Conservation (phyloP, 257 asterid genomes). For the Euphrasia confusa region DNA sequence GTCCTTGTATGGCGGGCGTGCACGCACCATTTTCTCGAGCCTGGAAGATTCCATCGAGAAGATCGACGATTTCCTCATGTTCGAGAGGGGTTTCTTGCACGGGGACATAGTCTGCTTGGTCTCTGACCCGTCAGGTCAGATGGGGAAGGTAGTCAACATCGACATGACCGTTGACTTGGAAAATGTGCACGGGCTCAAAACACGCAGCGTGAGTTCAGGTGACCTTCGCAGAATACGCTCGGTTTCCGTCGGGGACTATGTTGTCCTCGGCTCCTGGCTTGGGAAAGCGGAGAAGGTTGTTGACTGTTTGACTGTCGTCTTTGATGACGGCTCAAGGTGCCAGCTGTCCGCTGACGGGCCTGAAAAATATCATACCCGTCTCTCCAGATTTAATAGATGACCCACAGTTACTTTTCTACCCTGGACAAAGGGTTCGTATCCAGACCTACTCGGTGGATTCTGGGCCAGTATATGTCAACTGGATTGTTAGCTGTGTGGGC, state of each 20-base stretch:
- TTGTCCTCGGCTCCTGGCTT: conserved; percentile 66
- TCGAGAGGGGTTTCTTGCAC: conserved; percentile 58
- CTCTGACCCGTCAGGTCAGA: conserved; percentile 65
- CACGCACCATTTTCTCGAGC: conserved; percentile 67
- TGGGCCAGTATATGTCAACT: conserved; percentile 56
- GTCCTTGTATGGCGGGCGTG: conserved; percentile 66
- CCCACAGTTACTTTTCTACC: conserved; percentile 68
- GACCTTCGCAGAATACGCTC: conserved; percentile 54
- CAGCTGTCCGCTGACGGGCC: conserved; percentile 43
- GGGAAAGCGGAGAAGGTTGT: conserved; percentile 73
- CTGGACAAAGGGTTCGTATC: conserved; percentile 77
- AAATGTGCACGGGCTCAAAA: conserved; percentile 49
- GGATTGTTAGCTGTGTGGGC: conserved; percentile 58
- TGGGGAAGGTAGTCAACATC: conserved; percentile 68
- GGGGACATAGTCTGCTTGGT: conserved; percentile 71
- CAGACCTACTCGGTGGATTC: conserved; percentile 54
- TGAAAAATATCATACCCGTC: conserved; percentile 46
- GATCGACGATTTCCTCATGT: conserved; percentile 83
- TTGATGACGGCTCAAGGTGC: conserved; percentile 65
- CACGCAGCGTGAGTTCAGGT: conserved; percentile 37
- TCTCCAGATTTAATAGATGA: conserved; percentile 70
- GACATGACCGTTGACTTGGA: conserved; percentile 70
- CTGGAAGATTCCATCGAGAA: conserved; percentile 75
- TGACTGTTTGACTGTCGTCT: conserved; percentile 53
- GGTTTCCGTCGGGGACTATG: conserved; percentile 58